Evolutionary conservation across 495 filamentous ascomycete species (phyloP).

Genomic region (Diplogelasinospora grovesii): DNA sequence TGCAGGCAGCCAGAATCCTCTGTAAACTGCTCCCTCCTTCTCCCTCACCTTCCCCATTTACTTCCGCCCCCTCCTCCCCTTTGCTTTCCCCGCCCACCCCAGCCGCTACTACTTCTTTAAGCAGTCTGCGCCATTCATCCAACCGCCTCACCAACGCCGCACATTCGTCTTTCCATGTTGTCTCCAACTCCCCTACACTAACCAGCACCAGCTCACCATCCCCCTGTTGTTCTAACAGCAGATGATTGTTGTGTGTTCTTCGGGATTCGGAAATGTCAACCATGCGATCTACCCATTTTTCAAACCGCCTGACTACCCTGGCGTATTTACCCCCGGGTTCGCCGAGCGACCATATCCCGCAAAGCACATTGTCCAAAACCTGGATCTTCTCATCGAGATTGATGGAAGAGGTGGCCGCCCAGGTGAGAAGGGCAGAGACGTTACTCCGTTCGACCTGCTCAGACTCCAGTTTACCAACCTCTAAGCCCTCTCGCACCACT

Average conservation of each 20-base stretch:
- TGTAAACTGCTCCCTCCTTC: conserved; percentile 20
- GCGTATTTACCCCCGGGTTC: conserved; percentile 44
- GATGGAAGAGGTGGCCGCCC: conserved; percentile 6
- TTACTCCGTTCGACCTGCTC: conserved; percentile 30
- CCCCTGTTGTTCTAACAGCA: conserved; percentile 24
- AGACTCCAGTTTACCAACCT: conserved; percentile 24
- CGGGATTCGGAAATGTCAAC: conserved; percentile 27
- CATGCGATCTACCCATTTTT: conserved; percentile 41
- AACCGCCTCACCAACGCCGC: conserved; percentile 31
- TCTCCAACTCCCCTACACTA: conserved; percentile 35
- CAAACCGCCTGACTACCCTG: conserved; percentile 42
- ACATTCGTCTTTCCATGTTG: conserved; percentile 39
- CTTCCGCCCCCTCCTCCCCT: not conserved
- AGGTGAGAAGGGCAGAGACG: conserved; percentile 30
- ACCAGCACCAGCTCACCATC: conserved; percentile 19
- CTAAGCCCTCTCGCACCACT: conserved; percentile 26
- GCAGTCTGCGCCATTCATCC: conserved; percentile 33
- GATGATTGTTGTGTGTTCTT: too few relatives aligned
- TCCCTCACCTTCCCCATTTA: not conserved
- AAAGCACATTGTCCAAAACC: conserved; percentile 43
- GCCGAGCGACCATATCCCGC: conserved; percentile 42
- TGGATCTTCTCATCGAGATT: conserved; percentile 45
- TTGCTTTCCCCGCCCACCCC: conserved; percentile 1
- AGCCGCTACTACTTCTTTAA: conserved; percentile 27
- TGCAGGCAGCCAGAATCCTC: conserved; percentile 31